Conservation (phyloP, 1,284 basidiomycete species). For the Malassezia nana region DNA sequence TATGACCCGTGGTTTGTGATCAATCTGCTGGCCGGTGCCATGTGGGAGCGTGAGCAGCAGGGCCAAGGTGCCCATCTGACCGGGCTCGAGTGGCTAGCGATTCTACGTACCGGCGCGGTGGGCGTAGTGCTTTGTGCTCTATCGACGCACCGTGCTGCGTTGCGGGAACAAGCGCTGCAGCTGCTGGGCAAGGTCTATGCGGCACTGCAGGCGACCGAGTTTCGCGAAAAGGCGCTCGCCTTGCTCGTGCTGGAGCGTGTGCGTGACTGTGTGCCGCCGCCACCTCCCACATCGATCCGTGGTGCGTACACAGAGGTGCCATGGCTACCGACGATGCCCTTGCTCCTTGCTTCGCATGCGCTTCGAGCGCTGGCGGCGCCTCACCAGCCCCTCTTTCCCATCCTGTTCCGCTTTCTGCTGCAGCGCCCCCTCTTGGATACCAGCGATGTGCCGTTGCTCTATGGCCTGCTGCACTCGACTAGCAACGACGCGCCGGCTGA, state of each 20-base stretch:
- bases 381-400: slow-evolving; percentile 67
- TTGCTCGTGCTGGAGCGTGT: slow-evolving; percentile 65
- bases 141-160: slow-evolving; percentile 58
- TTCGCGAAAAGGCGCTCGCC: slow-evolving; percentile 72
- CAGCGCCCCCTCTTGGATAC: slow-evolving; percentile 68
- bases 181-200: slow-evolving; percentile 51
- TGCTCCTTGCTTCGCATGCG: slow-evolving; percentile 68
- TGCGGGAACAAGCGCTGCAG: slow-evolving; percentile 54
- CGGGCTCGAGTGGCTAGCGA: slow-evolving; percentile 68
- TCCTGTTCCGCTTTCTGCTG: slow-evolving; percentile 68
- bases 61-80: slow-evolving; percentile 49
- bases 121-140: slow-evolving; percentile 65
- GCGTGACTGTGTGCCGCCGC: slow-evolving; percentile 21
- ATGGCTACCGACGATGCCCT: slow-evolving; percentile 61
- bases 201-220: slow-evolving; percentile 54
- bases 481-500: slow-evolving; percentile 67
- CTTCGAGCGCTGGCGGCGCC: slow-evolving; percentile 70
- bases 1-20: slow-evolving; percentile 78
- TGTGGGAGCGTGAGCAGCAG: slow-evolving; percentile 52
- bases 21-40: slow-evolving; percentile 59
- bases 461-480: slow-evolving; percentile 66
- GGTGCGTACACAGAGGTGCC: slow-evolving; percentile 40
- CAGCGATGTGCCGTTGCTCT: slow-evolving; percentile 72
- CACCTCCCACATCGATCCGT: slow-evolving; percentile 27
- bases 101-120: slow-evolving; percentile 70